Base-by-base conservation (phyloP, 1,284 basidiomycete species). In the Ganoderma meredithae region DNA sequence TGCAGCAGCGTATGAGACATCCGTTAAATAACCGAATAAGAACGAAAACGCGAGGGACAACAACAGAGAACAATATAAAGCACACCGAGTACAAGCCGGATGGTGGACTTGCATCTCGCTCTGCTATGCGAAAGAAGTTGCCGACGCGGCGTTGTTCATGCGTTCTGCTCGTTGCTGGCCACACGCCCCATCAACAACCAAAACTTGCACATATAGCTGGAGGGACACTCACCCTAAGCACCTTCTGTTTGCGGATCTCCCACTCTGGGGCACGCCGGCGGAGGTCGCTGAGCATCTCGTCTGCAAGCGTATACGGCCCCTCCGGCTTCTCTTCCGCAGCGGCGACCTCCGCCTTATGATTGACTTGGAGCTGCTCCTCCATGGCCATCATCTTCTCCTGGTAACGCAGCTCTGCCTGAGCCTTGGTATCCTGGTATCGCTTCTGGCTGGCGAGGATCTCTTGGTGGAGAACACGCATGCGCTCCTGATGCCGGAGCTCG, bases 231-330 rank as follows among this genome's bases (percentile, higher is more conserved):
- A 84, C 83, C 77, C 75, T 70, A 69, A 82, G 69, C 10, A 79
- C 81, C 63, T 82, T 83, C 76, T 81, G 80, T 74, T 82, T 83
- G 61, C 90, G 83, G 47, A 82, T 81, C 70, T 85, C 84, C 86
- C 90, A 90, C 71, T 90, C 90, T n/a, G 90, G 90, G 70, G 85
- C 86, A 66, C 82, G 77, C 44, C 82, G 78, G 63, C 86, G 83
- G 65, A 92, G 80, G 56, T 87, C 85, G 59, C 75, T 69, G 55
- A 81, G 59, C 65, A 81, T 72, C 60, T 79, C 77, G 17, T 79
- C 76, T 9, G 74, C 76, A 33, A 79, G 68, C 36, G 65, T 66
- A 47, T 71, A 73, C 62, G 72, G 64, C 44, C 65, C 75, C 31
- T 68, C 64, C 53, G 73, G 71, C 62, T 62, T 72, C 65, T 66